Base-by-base conservation (phyloP, 1,284 basidiomycete genomes). In the Ceratobasidium sp. region DNA sequence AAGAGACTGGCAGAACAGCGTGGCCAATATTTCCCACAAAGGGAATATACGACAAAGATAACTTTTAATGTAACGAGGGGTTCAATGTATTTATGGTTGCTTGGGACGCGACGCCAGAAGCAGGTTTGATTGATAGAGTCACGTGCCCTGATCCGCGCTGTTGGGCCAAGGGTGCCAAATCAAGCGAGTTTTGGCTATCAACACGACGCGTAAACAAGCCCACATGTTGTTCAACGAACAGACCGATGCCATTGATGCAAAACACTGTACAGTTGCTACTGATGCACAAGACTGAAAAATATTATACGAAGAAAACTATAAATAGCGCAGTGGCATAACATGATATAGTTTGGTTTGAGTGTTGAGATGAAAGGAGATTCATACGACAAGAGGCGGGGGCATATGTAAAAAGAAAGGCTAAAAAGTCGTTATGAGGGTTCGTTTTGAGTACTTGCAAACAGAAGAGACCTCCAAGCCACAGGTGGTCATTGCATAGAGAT, bases 211-310 rank as follows among this genome's bases (percentile, higher is more conserved):
- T 58, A 36, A 57, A 69, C 65, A 50, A 39, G 53, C 36, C n/a
- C 65, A 69, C 50, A 69, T 69, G 65, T 57, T 57, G 53, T 69
- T 69, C 50, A 57, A 69, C 16, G 53, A 50, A 45, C 34, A 55
- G 43, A 43, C 45, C 65, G 45, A 69, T 69, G 65, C 65, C 36
- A 69, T 69, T 69, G 65, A 69, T 58, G 65, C 65, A 69, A 58
- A 65, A 69, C 34, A 69, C 65, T 69, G 65, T 69, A 69, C 65
- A 69, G 52, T 57, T 69, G 65, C 28, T 69, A 69, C 65, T 57
- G 65, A 69, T 53, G 53, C 62, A 55, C 62, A 43, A 53, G 34
- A 14, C 62, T 14, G 32, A 53, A 69, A 46, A 69, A 69, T 69
- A 69, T 69, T 69, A 69, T 58, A 69, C 65, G 65, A 69, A 57